A percentile compares a stretch with the other conserved stretches of the same genome.
Evolutionary conservation across 306 rosid genomes (phyloP).

Genomic region (Lupinus albus): DNA sequence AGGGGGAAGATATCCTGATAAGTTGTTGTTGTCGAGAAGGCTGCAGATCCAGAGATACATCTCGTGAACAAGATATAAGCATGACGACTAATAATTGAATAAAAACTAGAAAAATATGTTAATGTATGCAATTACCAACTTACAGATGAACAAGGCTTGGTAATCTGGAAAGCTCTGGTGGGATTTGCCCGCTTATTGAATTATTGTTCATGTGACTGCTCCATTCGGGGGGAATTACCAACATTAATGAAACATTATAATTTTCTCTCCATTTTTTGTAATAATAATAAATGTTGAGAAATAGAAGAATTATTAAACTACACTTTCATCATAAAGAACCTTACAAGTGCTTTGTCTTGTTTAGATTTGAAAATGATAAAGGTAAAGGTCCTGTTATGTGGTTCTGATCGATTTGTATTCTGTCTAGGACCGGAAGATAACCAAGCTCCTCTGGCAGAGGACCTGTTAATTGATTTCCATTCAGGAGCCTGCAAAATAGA

Average conservation of each 20-base stretch:
- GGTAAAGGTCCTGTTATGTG: conserved; percentile 75
- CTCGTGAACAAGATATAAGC: conserved; percentile 34
- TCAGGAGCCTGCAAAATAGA: conserved; percentile 65
- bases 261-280: conserved; percentile 13
- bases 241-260: conserved; percentile 31
- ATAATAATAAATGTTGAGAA: conserved; percentile 25
- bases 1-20: conserved; percentile 79
- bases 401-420: conserved; percentile 82
- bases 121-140: conserved; percentile 46
- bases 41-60: conserved; percentile 58
- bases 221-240: conserved; percentile 29
- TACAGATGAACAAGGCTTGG: conserved; percentile 76
- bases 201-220: conserved; percentile 98
- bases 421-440: conserved; percentile 59
- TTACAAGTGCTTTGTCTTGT: conserved; percentile 73
- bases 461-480: conserved; percentile 80
- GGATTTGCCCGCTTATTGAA: conserved; percentile 85
- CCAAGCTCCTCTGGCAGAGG: conserved; percentile 84
- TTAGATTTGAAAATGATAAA: conserved; percentile 67
- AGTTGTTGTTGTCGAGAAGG: conserved; percentile 90
- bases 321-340: conserved; percentile 45
- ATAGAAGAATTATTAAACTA: conserved; percentile 30
- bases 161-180: conserved; percentile 64
- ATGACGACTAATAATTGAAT: conserved; percentile 13
- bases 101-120: conserved; percentile 16